A percentile compares a stretch with the other conserved stretches of the same genome.
Conservation (phyloP, 441 rosid genomes). For the Populus hybrid region DNA sequence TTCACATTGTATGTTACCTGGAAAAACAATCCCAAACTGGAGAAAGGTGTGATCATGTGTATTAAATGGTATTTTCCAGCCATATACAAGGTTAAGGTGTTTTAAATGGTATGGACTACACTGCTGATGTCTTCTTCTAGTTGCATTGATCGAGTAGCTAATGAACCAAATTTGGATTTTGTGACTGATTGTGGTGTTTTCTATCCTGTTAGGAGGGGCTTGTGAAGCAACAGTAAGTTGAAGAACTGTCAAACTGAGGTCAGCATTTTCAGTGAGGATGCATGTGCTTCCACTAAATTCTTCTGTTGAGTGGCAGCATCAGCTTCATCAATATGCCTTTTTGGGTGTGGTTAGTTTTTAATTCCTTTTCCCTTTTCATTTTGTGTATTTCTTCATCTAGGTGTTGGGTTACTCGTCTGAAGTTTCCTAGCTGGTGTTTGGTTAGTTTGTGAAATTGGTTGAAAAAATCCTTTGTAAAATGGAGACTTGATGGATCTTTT, state of each 20-base stretch:
- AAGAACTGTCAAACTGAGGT: conserved; percentile 27
- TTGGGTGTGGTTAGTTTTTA: background rate
- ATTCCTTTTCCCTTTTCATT: background rate
- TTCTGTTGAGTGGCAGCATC: background rate
- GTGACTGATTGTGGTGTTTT: background rate
- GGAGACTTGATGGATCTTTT: background rate
- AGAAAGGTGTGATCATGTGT: background rate
- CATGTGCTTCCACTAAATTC: conserved; percentile 7
- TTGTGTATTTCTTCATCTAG: background rate
- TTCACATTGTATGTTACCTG: too few species aligned
- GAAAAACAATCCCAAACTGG: background rate
- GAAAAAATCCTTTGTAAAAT: background rate
- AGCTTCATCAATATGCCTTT: background rate
- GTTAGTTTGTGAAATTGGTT: background rate
- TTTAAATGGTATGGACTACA: background rate
- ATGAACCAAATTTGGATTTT: background rate
- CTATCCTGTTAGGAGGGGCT: conserved; percentile 35
- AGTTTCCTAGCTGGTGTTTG: background rate
- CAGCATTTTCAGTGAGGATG: background rate
- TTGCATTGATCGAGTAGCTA: background rate
- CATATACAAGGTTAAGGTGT: background rate
- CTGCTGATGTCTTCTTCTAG: background rate
- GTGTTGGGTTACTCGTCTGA: background rate
- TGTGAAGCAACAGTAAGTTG: conserved; percentile 43
- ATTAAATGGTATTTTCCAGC: background rate